A percentile compares a stretch with the other conserved stretches of the same genome.
These are phyloP conservation scores for Papilionanthe hybrid DNA, from an alignment of 116 monocot genomes.

Conservation along the genomic window DNA sequence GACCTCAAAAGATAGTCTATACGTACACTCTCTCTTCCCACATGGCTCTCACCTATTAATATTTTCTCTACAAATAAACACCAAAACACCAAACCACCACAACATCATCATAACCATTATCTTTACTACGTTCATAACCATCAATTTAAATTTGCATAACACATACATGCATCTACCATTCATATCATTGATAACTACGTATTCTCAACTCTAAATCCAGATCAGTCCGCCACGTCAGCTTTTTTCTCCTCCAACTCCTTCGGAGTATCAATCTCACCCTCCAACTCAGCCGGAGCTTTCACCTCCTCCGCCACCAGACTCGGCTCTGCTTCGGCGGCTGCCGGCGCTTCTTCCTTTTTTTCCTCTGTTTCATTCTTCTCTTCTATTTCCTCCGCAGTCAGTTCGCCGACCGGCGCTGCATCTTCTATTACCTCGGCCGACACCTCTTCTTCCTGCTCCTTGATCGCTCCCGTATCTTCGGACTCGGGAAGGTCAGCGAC, in stretches of 20 bases:
- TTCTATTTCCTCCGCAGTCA: neutral
- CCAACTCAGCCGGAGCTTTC: neutral
- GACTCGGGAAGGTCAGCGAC: neutral
- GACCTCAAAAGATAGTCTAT: no score
- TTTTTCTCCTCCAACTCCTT: neutral
- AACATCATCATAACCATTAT: no score
- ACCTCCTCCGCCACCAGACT: neutral
- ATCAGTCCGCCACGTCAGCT: neutral
- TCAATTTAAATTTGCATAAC: no score
- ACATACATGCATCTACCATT: no score
- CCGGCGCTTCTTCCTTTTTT: neutral
- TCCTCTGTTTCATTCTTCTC: neutral
- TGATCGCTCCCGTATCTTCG: neutral
- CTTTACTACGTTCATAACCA: no score
- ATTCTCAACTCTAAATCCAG: no score
- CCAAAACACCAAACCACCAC: no score
- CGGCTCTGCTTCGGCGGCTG: neutral
- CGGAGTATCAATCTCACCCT: neutral
- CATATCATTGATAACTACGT: no score
- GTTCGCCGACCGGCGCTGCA: neutral
- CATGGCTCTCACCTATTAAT: no score
- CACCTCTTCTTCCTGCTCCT: neutral
- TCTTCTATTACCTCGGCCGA: neutral
- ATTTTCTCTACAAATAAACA: no score
- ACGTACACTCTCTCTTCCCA: no score